These are phyloP conservation scores for Cladorrhinum samala DNA, from an alignment of 495 filamentous ascomycete genomes.

Conservation along the genomic window DNA sequence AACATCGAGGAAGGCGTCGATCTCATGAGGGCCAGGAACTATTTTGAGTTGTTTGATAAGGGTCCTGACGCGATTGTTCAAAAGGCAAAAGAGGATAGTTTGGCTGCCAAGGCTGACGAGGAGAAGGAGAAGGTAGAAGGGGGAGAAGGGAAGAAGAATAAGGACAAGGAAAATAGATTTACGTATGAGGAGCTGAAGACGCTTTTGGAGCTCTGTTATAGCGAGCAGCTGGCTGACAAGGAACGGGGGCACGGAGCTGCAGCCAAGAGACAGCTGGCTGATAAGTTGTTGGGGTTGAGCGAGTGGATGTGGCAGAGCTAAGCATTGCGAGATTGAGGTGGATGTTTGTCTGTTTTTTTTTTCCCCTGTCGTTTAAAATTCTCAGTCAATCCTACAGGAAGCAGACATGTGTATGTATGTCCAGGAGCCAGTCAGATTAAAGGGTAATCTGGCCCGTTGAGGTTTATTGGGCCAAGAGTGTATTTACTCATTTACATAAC, in stretches of 20 bases:
- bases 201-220: conserved; percentile 80
- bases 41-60: conserved; percentile 71
- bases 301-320: conserved; percentile 70
- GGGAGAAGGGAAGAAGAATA: conserved; percentile 25
- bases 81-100: conserved; percentile 50
- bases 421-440: too few relatives aligned
- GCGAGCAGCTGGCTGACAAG: conserved; percentile 64
- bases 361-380: too few relatives aligned
- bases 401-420: too few relatives aligned
- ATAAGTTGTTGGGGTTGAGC: conserved; percentile 66
- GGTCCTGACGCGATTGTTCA: conserved; percentile 67
- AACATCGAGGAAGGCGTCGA: conserved; percentile 73
- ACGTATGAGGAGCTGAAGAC: conserved; percentile 79
- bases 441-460: too few relatives aligned
- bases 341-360: too few relatives aligned
- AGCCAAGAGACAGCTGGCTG: conserved; percentile 69
- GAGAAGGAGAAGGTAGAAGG: conserved; percentile 24
- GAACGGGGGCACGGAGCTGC: conserved; percentile 67
- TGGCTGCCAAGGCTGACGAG: neutral
- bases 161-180: conserved; percentile 46
- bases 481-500: too few relatives aligned
- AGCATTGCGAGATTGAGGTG: too few relatives aligned
- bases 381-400: too few relatives aligned
- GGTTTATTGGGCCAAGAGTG: too few relatives aligned
- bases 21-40: conserved; percentile 64